Base-by-base conservation (phyloP, 2,329 filamentous ascomycete species). In the Sarocladiaceae sp. region DNA sequence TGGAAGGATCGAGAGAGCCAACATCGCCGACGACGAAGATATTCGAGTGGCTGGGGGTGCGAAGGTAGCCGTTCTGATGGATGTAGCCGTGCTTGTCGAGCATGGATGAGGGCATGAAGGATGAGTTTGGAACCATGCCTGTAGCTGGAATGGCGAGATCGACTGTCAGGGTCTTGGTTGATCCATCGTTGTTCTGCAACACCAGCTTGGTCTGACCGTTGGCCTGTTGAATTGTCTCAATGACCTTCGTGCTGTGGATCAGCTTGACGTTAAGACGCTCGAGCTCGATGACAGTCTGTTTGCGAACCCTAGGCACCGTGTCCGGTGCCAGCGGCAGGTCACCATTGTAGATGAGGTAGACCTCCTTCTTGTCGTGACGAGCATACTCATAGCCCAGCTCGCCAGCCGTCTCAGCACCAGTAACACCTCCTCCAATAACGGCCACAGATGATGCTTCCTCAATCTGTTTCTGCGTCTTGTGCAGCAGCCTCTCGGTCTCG, bases 341-440 rank as follows among this genome's bases (percentile, higher is more conserved):
- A 5, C 67, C 64, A 15, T 61, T 60, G 51, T 71, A 66, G 44
- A 78, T 58, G 36, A 78, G 67, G 49, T 73, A 70, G 51, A 79
- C 67, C 29, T 75, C 64, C 65, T 81, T 81, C 18, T 59, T 62
- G 26, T 71, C 68, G 17, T 63, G 59, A 44, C 66, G 63, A 3
- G 68, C 69, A 58, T 75, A 80, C 57, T 71, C 70, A 17, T 68
- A 69, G 8, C 70, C 78, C 23, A 82, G 70, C 64, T 82, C 78
- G 35, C 73, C 78, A 4, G 71, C 72, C 8, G 75, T 65, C 62
- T 82, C 78, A 28, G 74, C 62, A 20, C 78, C 78, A 0, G 77
- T 80, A 18, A 68, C 46, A 20, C 78, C 78, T 8, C 72, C 78
- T 33, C 79, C 78, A 15, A 70, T 76, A 3, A 82, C 66, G 49